Evolutionary conservation across 176 grass and related monocot genomes (phyloP).

Genomic region (Paspalum vaginatum): DNA sequence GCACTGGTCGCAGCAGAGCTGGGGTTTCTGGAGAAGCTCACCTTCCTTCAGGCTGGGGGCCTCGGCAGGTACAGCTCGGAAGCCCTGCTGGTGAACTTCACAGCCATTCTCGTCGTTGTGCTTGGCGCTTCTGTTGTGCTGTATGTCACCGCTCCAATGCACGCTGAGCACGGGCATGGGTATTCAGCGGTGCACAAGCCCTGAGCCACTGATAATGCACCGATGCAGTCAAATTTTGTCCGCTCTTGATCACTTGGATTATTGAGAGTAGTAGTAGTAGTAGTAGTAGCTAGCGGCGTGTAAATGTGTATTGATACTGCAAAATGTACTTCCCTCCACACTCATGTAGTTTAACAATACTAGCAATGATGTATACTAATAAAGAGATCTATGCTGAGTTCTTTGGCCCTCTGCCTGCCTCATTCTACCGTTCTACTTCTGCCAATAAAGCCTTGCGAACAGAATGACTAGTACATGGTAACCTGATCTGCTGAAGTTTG

Average conservation of each 20-base stretch:
- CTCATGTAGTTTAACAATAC: not conserved
- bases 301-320: not conserved
- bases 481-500: not conserved
- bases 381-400: not conserved
- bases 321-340: not conserved
- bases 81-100: constrained; percentile 73
- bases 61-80: constrained; percentile 58
- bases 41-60: constrained; percentile 55
- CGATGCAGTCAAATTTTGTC: not conserved
- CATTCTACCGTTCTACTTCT: not conserved
- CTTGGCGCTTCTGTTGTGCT: constrained; percentile 65
- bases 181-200: constrained; percentile 47
- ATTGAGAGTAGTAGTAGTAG: no score
- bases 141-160: constrained; percentile 48
- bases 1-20: constrained; percentile 52
- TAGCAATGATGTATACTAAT: not conserved
- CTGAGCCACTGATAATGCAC: not conserved
- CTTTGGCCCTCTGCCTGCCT: not conserved
- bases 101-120: constrained; percentile 60
- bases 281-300: not conserved
- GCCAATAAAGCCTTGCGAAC: not conserved
- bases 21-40: constrained; percentile 92
- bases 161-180: constrained; percentile 29
- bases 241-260: not conserved
- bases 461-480: not conserved